Evolutionary conservation across 352 stramenopile genomes (phyloP).

Genomic region (Pythium angustatum): DNA sequence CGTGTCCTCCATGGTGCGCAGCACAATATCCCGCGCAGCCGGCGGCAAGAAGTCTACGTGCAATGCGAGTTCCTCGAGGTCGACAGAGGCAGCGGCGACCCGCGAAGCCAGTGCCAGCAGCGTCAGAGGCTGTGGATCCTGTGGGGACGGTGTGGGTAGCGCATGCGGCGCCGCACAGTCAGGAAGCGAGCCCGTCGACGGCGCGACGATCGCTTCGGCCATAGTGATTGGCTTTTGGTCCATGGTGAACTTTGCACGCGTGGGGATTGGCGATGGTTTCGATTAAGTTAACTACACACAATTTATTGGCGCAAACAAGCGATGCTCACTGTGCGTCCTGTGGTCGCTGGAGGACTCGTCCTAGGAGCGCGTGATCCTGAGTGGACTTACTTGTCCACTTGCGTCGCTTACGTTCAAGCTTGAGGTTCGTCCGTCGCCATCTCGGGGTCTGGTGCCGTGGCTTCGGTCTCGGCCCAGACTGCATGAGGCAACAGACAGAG

Average conservation of each 20-base stretch:
- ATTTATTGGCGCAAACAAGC: no score
- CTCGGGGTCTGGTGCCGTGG: constrained; percentile 13
- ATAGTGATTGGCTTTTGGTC: no score
- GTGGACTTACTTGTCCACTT: no score
- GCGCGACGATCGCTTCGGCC: background rate
- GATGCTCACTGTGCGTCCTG: no score
- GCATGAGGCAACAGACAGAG: no score
- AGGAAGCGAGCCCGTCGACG: background rate
- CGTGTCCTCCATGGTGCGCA: constrained; percentile 11
- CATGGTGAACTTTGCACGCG: background rate
- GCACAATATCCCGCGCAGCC: background rate
- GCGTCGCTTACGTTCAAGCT: constrained; percentile 1
- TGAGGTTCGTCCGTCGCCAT: constrained; percentile 18
- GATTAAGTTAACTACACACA: constrained; percentile 30
- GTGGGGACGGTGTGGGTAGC: no score
- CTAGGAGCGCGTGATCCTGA: no score
- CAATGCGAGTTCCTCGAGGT: constrained; percentile 18
- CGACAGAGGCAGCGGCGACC: background rate
- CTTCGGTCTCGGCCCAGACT: constrained; percentile 72
- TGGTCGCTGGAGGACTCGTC: no score
- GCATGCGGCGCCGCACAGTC: no score
- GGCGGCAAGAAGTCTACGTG: constrained; percentile 23
- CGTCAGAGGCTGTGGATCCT: no score
- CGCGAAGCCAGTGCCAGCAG: constrained; percentile 19
- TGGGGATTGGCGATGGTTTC: constrained; percentile 1